A percentile compares a stretch with the other conserved stretches of the same genome.
These are phyloP conservation scores for Kodamaea suecica DNA, from an alignment of 1,139 yeast genomes.

Conservation along the genomic window DNA sequence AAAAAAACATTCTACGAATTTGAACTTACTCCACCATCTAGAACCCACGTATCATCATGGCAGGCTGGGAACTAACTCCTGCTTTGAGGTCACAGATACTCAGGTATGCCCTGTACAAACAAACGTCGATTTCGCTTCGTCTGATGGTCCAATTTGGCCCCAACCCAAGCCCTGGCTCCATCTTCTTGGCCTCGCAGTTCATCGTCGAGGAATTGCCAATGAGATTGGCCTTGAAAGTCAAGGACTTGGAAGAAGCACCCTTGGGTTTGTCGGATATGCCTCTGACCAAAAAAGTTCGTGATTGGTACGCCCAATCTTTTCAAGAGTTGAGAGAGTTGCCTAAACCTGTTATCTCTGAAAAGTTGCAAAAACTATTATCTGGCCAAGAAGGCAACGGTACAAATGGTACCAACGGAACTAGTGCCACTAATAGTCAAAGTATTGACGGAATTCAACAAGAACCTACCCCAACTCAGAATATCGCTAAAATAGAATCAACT, in stretches of 20 bases:
- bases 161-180: conserved; percentile 70
- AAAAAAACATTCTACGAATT: too few relatives aligned
- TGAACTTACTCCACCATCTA: too few relatives aligned
- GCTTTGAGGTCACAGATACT: conserved; percentile 39
- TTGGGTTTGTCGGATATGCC: conserved; percentile 71
- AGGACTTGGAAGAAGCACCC: conserved; percentile 80
- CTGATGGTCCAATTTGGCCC: conserved; percentile 95
- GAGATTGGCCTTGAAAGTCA: conserved; percentile 79
- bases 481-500: conserved; percentile 29
- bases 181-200: conserved; percentile 81
- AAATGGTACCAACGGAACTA: conserved; percentile 1
- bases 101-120: conserved; percentile 69
- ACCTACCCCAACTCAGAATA: conserved; percentile 21
- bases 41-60: background rate
- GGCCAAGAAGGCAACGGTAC: background rate
- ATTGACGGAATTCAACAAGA: too few relatives aligned
- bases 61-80: conserved; percentile 45
- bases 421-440: background rate
- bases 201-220: conserved; percentile 87
- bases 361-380: conserved; percentile 33
- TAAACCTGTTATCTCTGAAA: conserved; percentile 44
- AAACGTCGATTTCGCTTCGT: conserved; percentile 78
- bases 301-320: conserved; percentile 91
- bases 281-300: conserved; percentile 69
- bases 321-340: conserved; percentile 68